Base-by-base conservation (phyloP, 768 basidiomycete species). In the Tricholoma saponaceum region DNA sequence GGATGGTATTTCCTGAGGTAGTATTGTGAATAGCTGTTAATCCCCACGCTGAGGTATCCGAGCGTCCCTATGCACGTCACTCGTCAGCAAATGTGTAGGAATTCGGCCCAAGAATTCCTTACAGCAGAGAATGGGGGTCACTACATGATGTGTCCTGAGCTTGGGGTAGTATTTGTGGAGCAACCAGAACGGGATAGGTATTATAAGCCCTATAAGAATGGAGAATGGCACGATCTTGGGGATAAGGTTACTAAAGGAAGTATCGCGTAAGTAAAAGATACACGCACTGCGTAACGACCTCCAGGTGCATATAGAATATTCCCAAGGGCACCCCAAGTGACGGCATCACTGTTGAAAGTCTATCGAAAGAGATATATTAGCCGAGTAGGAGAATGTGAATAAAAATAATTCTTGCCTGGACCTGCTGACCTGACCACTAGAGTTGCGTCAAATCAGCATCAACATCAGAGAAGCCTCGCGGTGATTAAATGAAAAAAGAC, bases 321-420 rank as follows among this genome's bases (percentile, higher is more conserved):
- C 16, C 77, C 79, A 25, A 84, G 75, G 2, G 79, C 84, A 56
- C 84, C 83, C 81, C 83, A 85, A 2, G 83, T 73, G 23, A 83
- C 74, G 6, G 83, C 83, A 61, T 80, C 66, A 62, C 74, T 80
- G 69, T 75, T 73, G 65, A 74, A 74, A 1, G 72, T 67, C 67
- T 72, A 49, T 13, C 33, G 43, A 58, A 16, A 28, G 10, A 32
- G 14, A 43, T 18, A 22, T 18, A 54, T 30, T 3, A n/a, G 1
- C 35, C 44, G 25, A 32, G 14, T 2, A 5, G n/a, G n/a, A 3
- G 26, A 1, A 10, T 12, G 8, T 7, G 22, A 7, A 20, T 3
- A 35, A 56, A 43, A 56, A 52, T 7, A 16, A 30, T n/a, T n/a
- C 12, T 32, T 55, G 68, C 62, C 61, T 72, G 69, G 10, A 75